A percentile compares a stretch with the other conserved stretches of the same genome.
Evolutionary conservation across 495 filamentous ascomycete genomes (phyloP).

Genomic region (Chaetomium fimeti): DNA sequence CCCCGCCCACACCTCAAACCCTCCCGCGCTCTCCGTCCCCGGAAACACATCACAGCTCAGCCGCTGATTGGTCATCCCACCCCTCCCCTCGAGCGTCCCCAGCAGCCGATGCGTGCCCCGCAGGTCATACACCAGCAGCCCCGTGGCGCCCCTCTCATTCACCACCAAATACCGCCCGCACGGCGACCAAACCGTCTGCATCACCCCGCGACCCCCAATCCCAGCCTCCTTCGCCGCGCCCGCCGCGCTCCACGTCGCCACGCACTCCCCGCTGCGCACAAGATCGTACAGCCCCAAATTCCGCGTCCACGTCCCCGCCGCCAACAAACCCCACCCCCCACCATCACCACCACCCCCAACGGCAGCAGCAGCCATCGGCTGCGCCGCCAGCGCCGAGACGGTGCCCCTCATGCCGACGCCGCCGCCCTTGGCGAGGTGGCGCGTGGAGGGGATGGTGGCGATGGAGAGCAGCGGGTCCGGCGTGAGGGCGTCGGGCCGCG

Average conservation of each 20-base stretch:
- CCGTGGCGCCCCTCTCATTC: conserved; percentile 75
- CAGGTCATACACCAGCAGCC: conserved; percentile 79
- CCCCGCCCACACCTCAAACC: conserved; percentile 81
- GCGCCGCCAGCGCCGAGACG: conserved; percentile 60
- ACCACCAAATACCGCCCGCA: conserved; percentile 87
- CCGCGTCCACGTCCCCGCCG: conserved; percentile 78
- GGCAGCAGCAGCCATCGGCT: conserved; percentile 19
- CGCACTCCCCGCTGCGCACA: conserved; percentile 60
- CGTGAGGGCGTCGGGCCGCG: conserved; percentile 53
- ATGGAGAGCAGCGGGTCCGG: conserved; percentile 58
- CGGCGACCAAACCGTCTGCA: conserved; percentile 73
- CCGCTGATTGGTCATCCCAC: conserved; percentile 72
- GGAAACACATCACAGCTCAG: conserved; percentile 69
- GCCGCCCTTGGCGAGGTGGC: conserved; percentile 65
- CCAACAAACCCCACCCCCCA: conserved; percentile 53
- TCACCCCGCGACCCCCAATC: conserved; percentile 66
- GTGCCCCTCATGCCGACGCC: conserved; percentile 82
- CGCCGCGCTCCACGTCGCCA: conserved; percentile 63
- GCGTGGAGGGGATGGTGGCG: conserved; percentile 73
- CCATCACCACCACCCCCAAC: conserved; percentile 16
- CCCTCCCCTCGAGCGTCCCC: conserved; percentile 67
- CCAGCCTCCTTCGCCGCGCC: conserved; percentile 38
- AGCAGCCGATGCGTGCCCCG: conserved; percentile 68
- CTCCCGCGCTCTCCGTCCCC: conserved; percentile 42
- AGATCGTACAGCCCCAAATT: conserved; percentile 74